A percentile compares a stretch with the other conserved stretches of the same genome.
These are phyloP conservation scores for Metschnikowia borealis DNA, from an alignment of 805 yeast species.

Conservation along the genomic window DNA sequence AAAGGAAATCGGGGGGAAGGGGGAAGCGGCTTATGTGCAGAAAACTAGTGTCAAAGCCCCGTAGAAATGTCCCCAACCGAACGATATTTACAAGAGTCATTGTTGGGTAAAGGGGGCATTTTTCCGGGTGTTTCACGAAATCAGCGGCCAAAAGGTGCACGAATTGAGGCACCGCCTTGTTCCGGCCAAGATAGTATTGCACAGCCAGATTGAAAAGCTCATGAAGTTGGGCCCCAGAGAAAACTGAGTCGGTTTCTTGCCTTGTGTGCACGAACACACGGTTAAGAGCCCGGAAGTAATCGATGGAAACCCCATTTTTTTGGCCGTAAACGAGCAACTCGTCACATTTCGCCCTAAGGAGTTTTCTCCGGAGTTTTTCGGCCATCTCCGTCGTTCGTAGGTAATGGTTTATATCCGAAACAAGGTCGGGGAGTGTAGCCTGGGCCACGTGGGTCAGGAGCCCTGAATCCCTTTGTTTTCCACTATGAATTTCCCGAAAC, in stretches of 20 bases:
- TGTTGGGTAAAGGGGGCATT: conserved; percentile 12
- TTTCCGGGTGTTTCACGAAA: conserved; percentile 11
- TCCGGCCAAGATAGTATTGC: conserved; percentile 4
- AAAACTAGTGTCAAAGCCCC: conserved; percentile 9
- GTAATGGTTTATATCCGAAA: conserved; percentile 22
- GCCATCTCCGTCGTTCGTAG: conserved; percentile 27
- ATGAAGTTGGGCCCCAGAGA: conserved; percentile 10
- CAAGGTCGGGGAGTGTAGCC: neutral
- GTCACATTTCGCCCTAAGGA: conserved; percentile 19
- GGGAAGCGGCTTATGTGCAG: conserved; percentile 9
- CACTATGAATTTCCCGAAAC: neutral
- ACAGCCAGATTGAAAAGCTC: conserved; percentile 20
- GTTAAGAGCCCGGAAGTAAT: conserved; percentile 19
- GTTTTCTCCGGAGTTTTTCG: conserved; percentile 14
- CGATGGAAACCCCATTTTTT: conserved; percentile 6
- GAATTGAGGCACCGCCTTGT: conserved; percentile 23
- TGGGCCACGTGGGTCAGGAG: neutral
- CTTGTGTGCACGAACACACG: conserved; percentile 18
- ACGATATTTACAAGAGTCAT: conserved; percentile 23
- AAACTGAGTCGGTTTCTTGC: conserved; percentile 6
- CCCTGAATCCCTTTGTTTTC: neutral
- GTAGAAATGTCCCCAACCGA: conserved; percentile 23
- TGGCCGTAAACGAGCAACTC: conserved; percentile 13
- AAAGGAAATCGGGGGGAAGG: conserved; percentile 16
- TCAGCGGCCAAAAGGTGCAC: conserved; percentile 23